These are phyloP conservation scores for Tricholoma bakamatsutake DNA, from an alignment of 768 basidiomycete species.

Conservation along the genomic window DNA sequence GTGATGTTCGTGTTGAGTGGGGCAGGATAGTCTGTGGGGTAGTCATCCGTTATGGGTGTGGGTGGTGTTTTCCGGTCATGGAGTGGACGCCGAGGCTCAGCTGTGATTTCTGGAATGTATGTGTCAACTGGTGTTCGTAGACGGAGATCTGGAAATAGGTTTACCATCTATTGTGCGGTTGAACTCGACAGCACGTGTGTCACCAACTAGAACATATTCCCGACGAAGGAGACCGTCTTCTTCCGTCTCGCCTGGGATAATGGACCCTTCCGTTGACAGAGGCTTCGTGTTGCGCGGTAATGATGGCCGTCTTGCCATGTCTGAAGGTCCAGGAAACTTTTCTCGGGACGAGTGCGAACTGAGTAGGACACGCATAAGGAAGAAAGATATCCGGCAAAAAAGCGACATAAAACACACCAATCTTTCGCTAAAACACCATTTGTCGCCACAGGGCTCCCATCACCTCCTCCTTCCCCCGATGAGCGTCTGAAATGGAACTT, in stretches of 20 bases:
- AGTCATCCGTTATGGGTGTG: conserved; percentile 44
- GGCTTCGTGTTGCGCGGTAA: conserved; percentile 21
- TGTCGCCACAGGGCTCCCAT: conserved; percentile 16
- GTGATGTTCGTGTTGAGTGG: conserved; percentile 37
- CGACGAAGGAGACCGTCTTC: conserved; percentile 73
- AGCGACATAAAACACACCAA: conserved; percentile 15
- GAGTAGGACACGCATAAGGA: neutral
- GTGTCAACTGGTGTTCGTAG: neutral
- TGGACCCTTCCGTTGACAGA: conserved; percentile 52
- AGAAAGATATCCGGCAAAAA: neutral
- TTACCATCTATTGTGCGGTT: conserved; percentile 89
- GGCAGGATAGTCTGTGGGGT: conserved; percentile 30
- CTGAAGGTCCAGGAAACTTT: conserved; percentile 15
- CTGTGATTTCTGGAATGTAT: conserved; percentile 53
- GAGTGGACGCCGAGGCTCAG: conserved; percentile 52
- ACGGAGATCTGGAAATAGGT: conserved; percentile 17
- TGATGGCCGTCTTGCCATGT: conserved; percentile 18
- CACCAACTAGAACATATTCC: conserved; percentile 94
- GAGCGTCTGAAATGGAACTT: conserved; percentile 63
- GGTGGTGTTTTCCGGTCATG: conserved; percentile 49
- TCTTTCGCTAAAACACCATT: conserved; percentile 18
- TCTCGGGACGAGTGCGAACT: conserved; percentile 21
- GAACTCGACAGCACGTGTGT: conserved; percentile 86
- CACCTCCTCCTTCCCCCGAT: conserved; percentile 21
- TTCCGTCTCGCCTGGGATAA: conserved; percentile 79